Evolutionary conservation across 2,329 filamentous ascomycete genomes (phyloP).

Genomic region (Mariannaea sp.): DNA sequence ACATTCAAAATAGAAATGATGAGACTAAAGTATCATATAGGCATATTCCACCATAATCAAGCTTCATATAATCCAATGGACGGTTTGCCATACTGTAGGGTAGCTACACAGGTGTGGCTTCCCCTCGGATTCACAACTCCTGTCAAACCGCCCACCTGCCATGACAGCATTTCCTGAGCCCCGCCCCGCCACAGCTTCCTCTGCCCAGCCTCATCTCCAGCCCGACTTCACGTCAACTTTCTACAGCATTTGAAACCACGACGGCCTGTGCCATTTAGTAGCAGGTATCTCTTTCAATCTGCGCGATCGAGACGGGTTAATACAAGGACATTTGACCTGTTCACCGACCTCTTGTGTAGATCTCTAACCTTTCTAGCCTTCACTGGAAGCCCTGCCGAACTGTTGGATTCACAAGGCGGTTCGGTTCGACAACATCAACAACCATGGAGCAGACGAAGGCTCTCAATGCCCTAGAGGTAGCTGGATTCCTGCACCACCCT

Average conservation of each 20-base stretch:
- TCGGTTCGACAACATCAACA: conserved; percentile 26
- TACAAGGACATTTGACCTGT: neutral
- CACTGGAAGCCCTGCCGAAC: conserved; percentile 9
- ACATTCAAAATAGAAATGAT: no score
- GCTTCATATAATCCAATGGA: neutral
- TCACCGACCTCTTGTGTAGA: neutral
- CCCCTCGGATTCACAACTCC: conserved; percentile 13
- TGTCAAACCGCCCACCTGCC: neutral
- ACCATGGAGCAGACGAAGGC: conserved; percentile 76
- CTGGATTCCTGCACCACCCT: neutral
- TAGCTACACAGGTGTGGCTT: neutral
- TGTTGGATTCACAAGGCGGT: conserved; percentile 27
- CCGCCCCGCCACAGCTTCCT: conserved; percentile 32
- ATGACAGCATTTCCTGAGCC: conserved; percentile 18
- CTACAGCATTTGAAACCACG: neutral
- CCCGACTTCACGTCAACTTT: conserved; percentile 19
- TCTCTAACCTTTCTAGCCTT: neutral
- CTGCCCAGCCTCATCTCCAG: conserved; percentile 35
- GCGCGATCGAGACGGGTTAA: neutral
- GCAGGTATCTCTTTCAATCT: neutral
- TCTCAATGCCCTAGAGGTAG: conserved; percentile 67
- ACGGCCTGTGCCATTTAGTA: neutral
- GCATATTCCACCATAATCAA: neutral
- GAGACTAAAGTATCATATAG: neutral
- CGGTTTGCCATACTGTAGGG: no score